Conservation (phyloP, 306 rosid species). For the Clitoria ternatea region DNA sequence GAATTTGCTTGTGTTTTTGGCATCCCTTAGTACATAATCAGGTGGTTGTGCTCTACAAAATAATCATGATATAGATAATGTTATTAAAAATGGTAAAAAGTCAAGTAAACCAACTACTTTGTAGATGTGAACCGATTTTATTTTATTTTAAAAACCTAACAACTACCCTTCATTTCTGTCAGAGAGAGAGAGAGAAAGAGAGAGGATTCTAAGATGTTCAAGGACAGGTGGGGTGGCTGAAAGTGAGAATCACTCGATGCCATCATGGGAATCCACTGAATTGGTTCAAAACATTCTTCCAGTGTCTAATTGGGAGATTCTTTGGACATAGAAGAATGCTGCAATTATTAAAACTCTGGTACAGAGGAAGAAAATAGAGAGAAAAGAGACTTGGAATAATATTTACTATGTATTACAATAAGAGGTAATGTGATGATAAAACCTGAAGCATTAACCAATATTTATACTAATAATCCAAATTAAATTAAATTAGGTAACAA, state of each 20-base stretch:
- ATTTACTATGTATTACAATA: too few relatives aligned
- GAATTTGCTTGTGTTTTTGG: conserved; percentile 89
- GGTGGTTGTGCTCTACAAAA: conserved; percentile 91
- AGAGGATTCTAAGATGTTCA: not conserved
- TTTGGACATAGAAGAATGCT: not conserved
- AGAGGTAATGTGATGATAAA: too few relatives aligned
- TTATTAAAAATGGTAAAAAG: conserved; percentile 21
- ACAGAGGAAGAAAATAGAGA: too few relatives aligned
- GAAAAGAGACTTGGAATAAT: too few relatives aligned
- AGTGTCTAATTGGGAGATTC: not conserved
- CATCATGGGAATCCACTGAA: not conserved
- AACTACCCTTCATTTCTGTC: not conserved
- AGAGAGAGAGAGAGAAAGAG: not conserved
- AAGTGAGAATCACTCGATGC: not conserved
- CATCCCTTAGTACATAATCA: conserved; percentile 88
- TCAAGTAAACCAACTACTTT: not conserved
- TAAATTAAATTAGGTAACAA: too few relatives aligned
- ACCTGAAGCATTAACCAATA: too few relatives aligned
- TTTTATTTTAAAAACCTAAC: conserved; percentile 22
- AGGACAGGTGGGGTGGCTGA: not conserved
- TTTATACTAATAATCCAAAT: too few relatives aligned
- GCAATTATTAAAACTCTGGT: too few relatives aligned
- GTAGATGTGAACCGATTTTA: not conserved
- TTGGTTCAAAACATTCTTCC: not conserved
- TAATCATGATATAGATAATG: conserved; percentile 18